A percentile compares a stretch with the other conserved stretches of the same genome.
phyloP scores from a whole-genome alignment of 352 stramenopile genomes.

The Pythium vanterpoolii region DNA sequence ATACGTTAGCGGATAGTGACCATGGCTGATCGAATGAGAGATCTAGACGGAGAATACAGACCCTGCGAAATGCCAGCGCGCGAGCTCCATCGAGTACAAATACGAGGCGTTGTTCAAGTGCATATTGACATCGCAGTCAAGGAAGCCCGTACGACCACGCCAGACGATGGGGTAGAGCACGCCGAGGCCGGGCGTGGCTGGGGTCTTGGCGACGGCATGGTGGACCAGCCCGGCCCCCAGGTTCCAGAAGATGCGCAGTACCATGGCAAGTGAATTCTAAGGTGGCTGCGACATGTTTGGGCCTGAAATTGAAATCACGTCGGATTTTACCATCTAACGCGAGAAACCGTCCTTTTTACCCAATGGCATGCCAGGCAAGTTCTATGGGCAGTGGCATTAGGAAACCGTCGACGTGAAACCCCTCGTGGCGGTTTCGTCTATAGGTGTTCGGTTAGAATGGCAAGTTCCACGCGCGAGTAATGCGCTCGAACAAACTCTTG shows the following conservation, averaged over 20 bases:
- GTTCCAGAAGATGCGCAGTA: constrained; percentile 69
- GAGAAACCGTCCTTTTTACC: constrained; percentile 26
- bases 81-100: constrained; percentile 82
- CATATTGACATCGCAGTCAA: constrained; percentile 82
- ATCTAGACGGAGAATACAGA: too few relatives aligned
- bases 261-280: too few relatives aligned
- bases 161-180: constrained; percentile 67
- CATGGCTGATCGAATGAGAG: too few relatives aligned
- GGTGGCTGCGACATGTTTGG: too few relatives aligned
- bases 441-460: constrained; percentile 14
- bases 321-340: too few relatives aligned
- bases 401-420: background rate
- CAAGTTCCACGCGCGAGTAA: constrained; percentile 30
- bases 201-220: constrained; percentile 46
- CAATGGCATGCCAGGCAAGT: constrained; percentile 5
- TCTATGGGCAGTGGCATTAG: constrained; percentile 4
- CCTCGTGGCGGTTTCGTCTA: background rate
- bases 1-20: background rate
- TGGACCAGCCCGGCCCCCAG: constrained; percentile 39
- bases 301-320: too few relatives aligned
- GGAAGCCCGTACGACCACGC: constrained; percentile 51
- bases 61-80: constrained; percentile 77
- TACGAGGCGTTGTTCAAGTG: constrained; percentile 86
- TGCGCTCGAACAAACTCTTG: constrained; percentile 9
- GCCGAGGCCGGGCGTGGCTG: constrained; percentile 39